Base-by-base conservation (phyloP, 176 grass and related monocot genomes). In the Pontederia paniculata region DNA sequence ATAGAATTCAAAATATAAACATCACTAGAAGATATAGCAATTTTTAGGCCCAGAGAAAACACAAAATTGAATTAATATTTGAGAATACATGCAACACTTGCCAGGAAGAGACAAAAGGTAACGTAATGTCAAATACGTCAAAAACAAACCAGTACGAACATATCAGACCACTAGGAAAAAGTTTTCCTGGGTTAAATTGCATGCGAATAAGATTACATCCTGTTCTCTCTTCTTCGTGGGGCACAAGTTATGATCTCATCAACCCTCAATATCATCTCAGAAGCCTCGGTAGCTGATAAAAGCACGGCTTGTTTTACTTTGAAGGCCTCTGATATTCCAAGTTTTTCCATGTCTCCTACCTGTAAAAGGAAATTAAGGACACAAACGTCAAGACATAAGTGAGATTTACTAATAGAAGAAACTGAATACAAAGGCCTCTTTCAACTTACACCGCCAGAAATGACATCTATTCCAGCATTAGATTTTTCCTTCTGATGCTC, bases 401-500 rank as follows among this genome's bases (percentile, higher is more conserved):
- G 18, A n/a, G 22, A 20, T 10, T 23, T 10, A 14, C 12, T 3
- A 10, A 15, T 44, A 47, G 6, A 48, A 7, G 0, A 22, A n/a
- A 23, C 9, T 13, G 8, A 0, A 23, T 9, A 2, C 9, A 12
- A 47, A 1, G 20, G 9, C 18, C 48, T 1, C 6, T 21, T 5
- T 23, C 17, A 22, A 73, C 86, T 82, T 88, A 97, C 93, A 0
- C 72, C 41, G 48, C 86, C 86, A 10, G 74, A 74, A 44, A 91
- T 79, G 61, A 98, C 80, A 57, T 98, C 86, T 17, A 98, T 84
- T 56, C 93, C 93, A 75, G 72, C 57, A 65, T 71, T 75, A 46
- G 71, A 70, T 0, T 70, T 73, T 70, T 91, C 86, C 55, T 77
- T 98, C 57, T 98, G 86, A 68, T 98, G 93, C 83, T 98, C 86